Evolutionary conservation across 352 stramenopile species (phyloP), one percentile per base, ranked within the genome.

Genomic region (Thalassiosira hispida): DNA sequence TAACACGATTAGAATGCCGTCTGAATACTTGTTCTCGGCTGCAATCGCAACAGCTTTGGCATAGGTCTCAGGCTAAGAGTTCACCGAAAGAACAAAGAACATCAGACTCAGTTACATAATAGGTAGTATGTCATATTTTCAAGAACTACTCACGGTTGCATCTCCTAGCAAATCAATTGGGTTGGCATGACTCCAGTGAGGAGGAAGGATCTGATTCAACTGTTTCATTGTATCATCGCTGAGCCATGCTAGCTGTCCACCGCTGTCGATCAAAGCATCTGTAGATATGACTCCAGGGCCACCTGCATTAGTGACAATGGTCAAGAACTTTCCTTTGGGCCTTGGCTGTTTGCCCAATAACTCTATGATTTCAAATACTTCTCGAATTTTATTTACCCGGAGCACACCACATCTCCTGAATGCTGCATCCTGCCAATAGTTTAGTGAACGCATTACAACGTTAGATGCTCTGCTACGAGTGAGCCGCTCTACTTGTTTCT

Each of bases 111-210:
- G 8, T 14, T 14, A 14, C 16, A 14, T 14, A 8, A 47, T 8
- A 16, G 8, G 8, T 47, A 16, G 8, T 47, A 14, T 14, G 38
- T 14, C 16, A 14, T 47, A 8, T 8, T 14, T 47, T 47, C 38
- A 47, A 8, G 38, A 47, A 47, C 38, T 14, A 47, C 38, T 14
- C 16, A 47, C 16, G 22, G 70, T 78, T 35, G 83, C 83, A 64
- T 89, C 83, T 64, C 83, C 83, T 53, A 89, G 35, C 18, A 89
- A 68, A 66, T 89, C 83, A 18, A 89, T 78, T 11, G 83, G 83
- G 35, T 89, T 89, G 11, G 42, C 49, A 40, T 87, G 74, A 18
- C 68, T 84, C 79, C 79, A 87, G 42, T 77, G 68, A 33, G 56
- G 20, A 16, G 81, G 83, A 18, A 89, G 33, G 35, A 77, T 51